A percentile compares a stretch with the other conserved stretches of the same genome.
Conservation (phyloP, 768 basidiomycete genomes). For the Rhodocollybia butyracea region DNA sequence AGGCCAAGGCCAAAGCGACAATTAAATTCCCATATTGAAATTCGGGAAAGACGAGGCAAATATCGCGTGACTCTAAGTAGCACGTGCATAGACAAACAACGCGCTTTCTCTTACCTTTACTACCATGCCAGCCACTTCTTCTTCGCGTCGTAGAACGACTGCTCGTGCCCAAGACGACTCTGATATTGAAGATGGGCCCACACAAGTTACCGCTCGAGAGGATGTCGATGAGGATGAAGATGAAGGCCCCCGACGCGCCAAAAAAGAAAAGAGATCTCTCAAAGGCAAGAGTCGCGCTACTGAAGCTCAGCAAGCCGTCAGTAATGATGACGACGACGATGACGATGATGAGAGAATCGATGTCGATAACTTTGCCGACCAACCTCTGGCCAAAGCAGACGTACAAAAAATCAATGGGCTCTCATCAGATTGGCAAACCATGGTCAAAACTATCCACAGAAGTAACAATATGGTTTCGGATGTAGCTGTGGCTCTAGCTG, state of each 20-base stretch:
- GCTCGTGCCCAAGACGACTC: conserved; percentile 46
- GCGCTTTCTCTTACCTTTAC: neutral
- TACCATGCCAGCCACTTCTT: conserved; percentile 35
- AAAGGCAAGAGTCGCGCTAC: conserved; percentile 16
- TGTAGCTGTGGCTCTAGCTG: conserved; percentile 58
- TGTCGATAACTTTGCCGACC: conserved; percentile 58
- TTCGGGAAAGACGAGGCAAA: too few relatives aligned
- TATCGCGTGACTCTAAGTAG: too few relatives aligned
- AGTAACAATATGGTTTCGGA: conserved; percentile 46
- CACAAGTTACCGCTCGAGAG: conserved; percentile 31
- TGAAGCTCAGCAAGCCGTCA: conserved; percentile 17
- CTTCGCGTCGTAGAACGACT: conserved; percentile 36
- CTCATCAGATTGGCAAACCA: conserved; percentile 57
- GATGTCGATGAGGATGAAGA: conserved; percentile 49
- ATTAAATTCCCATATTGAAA: too few relatives aligned
- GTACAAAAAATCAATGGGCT: conserved; percentile 53
- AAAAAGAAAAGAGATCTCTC: conserved; percentile 26
- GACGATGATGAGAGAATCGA: conserved; percentile 56
- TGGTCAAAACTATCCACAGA: conserved; percentile 46
- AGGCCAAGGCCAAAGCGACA: too few relatives aligned
- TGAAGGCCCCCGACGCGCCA: conserved; percentile 30
- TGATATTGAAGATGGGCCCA: conserved; percentile 57
- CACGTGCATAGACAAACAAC: too few relatives aligned
- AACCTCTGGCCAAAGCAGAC: conserved; percentile 59
- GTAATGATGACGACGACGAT: conserved; percentile 30